Base-by-base conservation (phyloP, 2,329 filamentous ascomycete genomes). In the Aaosphaeria arxii region DNA sequence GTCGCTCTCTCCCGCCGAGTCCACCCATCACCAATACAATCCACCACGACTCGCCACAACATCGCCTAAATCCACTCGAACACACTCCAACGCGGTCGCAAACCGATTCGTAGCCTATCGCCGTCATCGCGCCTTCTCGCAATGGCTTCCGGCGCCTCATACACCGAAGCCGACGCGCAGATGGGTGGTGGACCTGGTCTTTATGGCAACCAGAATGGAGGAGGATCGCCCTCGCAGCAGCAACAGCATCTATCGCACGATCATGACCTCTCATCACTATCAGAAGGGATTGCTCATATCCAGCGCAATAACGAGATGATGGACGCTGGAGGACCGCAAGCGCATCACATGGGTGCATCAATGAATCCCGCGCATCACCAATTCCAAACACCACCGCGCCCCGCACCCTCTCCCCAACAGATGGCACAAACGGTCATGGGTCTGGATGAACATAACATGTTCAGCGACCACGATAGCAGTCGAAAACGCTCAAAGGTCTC, bases 1-100 rank as follows among this genome's bases (percentile, higher is more conserved):
- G 30, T 66, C 64, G 60, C 71, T 71, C 62, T 89, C 82, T 48
- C 80, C 73, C 64, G 5, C 40, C 24, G 24, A 9, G 9, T 28
- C 17, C 24, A 7, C 59, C 44, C 51, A 56, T 44, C 41, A 9
- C 30, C 41, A 43, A 9, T 24, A 24, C 17, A 41, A 7, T 32
- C 41, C 49, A 50, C 36, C 45, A 40, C 51, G 54, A 45, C 57
- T 53, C 63, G 49, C 50, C 49, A n/a, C 33, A 9, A 36, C 33
- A 48, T 42, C 45, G 33, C 36, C 49, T 13, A 35, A 43, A n/a
- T 42, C 45, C 40, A 42, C 48, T 42, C 46, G 43, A 42, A 30
- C 43, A 48, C 32, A 40, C 41, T 24, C 6, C 13, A 36, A 30
- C 29, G 40, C 47, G 47, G 36, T 53, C 52, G 54, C 55, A 47